These are phyloP conservation scores for Strobilomyces echinocephalus DNA, from an alignment of 768 basidiomycete genomes.

Conservation along the genomic window DNA sequence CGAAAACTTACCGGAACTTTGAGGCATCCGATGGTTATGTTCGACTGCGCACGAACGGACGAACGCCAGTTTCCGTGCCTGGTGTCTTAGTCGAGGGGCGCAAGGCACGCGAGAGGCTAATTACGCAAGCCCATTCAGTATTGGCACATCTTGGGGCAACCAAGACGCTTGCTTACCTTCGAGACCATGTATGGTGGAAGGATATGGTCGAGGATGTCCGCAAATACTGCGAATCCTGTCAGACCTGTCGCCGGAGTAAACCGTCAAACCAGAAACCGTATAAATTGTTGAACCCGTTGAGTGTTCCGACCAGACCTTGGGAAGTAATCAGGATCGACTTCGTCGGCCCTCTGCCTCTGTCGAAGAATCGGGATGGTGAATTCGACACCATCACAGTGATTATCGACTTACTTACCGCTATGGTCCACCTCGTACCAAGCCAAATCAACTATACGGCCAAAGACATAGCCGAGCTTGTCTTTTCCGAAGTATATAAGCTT, in stretches of 20 bases:
- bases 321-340: not conserved
- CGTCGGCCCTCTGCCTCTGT: not conserved
- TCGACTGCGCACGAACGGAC: too few species aligned
- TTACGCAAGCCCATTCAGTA: too few species aligned
- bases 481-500: too few species aligned
- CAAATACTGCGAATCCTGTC: not conserved
- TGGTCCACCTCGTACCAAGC: not conserved
- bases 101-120: too few species aligned
- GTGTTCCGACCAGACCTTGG: not conserved
- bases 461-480: too few species aligned
- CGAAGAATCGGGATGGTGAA: not conserved
- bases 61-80: too few species aligned
- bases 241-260: not conserved
- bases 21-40: too few species aligned
- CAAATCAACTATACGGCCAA: too few species aligned
- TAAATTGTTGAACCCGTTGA: not conserved
- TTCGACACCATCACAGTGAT: not conserved
- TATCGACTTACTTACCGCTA: not conserved
- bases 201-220: not conserved
- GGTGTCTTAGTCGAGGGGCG: too few species aligned
- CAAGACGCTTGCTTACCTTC: not conserved
- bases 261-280: not conserved
- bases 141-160: constrained; percentile 8
- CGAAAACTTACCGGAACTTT: too few species aligned
- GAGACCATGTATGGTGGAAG: too few species aligned